Percentiles rank a stretch among this genome's conserved stretches.
Conservation (phyloP, 345 rosid genomes). For the Syzygium jambos region DNA sequence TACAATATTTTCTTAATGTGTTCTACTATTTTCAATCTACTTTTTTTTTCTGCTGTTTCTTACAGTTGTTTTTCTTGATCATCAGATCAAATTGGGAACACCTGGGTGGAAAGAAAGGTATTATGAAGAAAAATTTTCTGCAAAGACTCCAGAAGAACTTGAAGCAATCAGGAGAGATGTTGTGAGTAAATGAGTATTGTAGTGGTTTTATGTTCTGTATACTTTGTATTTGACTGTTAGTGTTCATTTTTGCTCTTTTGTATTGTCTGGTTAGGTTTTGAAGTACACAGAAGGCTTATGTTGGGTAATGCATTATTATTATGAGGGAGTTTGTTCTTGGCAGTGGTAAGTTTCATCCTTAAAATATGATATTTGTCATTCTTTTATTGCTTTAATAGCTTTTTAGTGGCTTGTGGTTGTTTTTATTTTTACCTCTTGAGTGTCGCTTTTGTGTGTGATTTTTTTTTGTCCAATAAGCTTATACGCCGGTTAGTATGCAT, state of each 20-base stretch:
- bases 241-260: neutral
- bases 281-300: constrained; percentile 88
- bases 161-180: constrained; percentile 74
- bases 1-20: neutral
- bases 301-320: constrained; percentile 96
- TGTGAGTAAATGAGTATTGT: constrained; percentile 36
- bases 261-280: constrained; percentile 42
- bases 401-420: neutral
- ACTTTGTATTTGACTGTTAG: neutral
- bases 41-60: neutral
- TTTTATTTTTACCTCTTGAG: neutral
- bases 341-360: constrained; percentile 54
- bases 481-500: neutral
- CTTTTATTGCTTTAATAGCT: neutral
- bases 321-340: constrained; percentile 98
- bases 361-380: neutral
- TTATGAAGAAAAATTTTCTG: constrained; percentile 74
- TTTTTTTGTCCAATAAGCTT: neutral
- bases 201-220: neutral
- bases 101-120: constrained; percentile 97
- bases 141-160: constrained; percentile 53
- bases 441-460: neutral
- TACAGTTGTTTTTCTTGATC: neutral
- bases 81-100: constrained; percentile 70
- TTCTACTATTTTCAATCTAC: neutral